A percentile compares a stretch with the other conserved stretches of the same genome.
Evolutionary conservation across 2,329 filamentous ascomycete species (phyloP).

Genomic region (Aspergillus fumigatus): DNA sequence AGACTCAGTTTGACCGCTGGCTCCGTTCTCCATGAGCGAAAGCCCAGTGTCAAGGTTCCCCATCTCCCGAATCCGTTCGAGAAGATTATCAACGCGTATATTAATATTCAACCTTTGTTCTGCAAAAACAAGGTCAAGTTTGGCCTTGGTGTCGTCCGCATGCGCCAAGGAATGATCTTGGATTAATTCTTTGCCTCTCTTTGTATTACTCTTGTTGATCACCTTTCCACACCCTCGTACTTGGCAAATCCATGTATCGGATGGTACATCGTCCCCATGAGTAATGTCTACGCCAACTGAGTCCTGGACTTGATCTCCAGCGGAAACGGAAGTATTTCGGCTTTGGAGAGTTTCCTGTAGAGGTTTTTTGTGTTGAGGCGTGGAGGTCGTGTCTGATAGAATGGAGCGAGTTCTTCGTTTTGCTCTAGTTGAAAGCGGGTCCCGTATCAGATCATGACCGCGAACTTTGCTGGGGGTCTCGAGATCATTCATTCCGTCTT

Average conservation of each 20-base stretch:
- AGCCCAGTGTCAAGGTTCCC: constrained; percentile 17
- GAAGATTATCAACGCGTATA: constrained; percentile 29
- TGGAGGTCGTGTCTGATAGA: constrained; percentile 23
- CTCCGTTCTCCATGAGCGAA: constrained; percentile 10
- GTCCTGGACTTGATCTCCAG: constrained; percentile 2
- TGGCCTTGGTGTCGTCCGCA: constrained; percentile 33
- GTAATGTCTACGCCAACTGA: constrained; percentile 6
- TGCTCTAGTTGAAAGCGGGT: constrained; percentile 26
- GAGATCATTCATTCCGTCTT: constrained; percentile 25
- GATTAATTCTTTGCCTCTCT: constrained; percentile 29
- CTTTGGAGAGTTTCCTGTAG: constrained; percentile 26
- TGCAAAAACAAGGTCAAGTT: constrained; percentile 32
- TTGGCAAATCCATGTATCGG: constrained; percentile 33
- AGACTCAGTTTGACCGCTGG: constrained; percentile 1
- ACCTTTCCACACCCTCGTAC: constrained; percentile 29
- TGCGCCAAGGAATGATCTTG: constrained; percentile 31
- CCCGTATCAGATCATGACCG: constrained; percentile 30
- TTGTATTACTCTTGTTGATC: constrained; percentile 29
- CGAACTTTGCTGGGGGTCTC: constrained; percentile 33
- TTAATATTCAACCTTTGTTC: constrained; percentile 33
- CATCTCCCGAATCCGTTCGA: constrained; percentile 29
- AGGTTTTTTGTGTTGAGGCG: constrained; percentile 22
- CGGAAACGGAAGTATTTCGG: constrained; percentile 12
- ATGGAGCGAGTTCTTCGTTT: constrained; percentile 28
- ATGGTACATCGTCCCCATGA: constrained; percentile 13